A percentile compares a stretch with the other conserved stretches of the same genome.
Evolutionary conservation across 768 basidiomycete species (phyloP).

Genomic region (Auriscalpium microsporum): DNA sequence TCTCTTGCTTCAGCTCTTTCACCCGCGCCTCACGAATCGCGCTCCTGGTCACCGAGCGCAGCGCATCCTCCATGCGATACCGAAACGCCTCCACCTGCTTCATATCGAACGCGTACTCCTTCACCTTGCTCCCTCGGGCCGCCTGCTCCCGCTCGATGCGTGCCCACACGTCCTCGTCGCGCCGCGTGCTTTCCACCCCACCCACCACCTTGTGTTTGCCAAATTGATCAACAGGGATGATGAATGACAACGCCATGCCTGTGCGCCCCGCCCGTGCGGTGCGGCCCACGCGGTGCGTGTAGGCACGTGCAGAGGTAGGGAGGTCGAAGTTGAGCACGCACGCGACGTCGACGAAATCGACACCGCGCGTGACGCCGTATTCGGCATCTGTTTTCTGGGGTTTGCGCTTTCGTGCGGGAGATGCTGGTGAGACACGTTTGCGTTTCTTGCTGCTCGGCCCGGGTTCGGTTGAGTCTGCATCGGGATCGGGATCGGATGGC

Average conservation of each 20-base stretch:
- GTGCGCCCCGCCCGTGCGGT: constrained; percentile 94
- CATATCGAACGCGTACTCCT: constrained; percentile 92
- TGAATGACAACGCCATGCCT: constrained; percentile 85
- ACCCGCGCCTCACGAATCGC: constrained; percentile 85
- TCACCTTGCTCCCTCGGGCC: constrained; percentile 46
- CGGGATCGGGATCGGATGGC: constrained; percentile 16
- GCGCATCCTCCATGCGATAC: constrained; percentile 96
- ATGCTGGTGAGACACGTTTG: constrained; percentile 42
- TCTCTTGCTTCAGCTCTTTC: constrained; percentile 89
- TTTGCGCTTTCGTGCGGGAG: constrained; percentile 38
- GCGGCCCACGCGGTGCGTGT: constrained; percentile 92
- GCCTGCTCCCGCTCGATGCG: constrained; percentile 73
- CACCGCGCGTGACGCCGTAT: constrained; percentile 90
- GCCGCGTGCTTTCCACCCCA: constrained; percentile 54
- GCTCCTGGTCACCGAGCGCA: constrained; percentile 79
- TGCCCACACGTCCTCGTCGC: constrained; percentile 69
- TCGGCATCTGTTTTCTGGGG: constrained; percentile 48
- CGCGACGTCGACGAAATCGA: constrained; percentile 94
- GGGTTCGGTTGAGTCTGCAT: neutral
- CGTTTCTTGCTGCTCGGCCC: constrained; percentile 40
- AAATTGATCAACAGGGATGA: constrained; percentile 63
- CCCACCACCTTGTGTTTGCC: constrained; percentile 72
- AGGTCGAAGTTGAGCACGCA: constrained; percentile 98
- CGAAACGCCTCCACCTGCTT: constrained; percentile 95
- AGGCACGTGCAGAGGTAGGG: constrained; percentile 78